Evolutionary conservation across 768 basidiomycete species (phyloP), one percentile per base, ranked within the genome.

Genomic region (Boletus sp.): DNA sequence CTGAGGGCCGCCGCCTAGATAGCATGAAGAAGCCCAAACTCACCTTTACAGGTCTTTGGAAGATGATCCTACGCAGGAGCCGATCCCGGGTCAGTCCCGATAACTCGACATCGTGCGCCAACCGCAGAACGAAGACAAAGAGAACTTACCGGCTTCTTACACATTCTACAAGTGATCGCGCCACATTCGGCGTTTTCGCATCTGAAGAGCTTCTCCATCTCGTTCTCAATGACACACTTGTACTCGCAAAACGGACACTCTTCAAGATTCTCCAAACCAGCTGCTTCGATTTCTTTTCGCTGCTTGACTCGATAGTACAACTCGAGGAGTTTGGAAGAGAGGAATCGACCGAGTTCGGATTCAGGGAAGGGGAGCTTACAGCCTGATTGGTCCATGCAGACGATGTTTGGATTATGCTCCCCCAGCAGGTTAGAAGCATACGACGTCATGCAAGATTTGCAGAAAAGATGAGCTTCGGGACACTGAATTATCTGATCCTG

Each of bases 191-290:
- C 75, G 53, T 82, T 83, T 54, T 79, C 74, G 52, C 80, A 82
- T 58, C 75, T 64, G 51, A 79, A 77, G 30, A 91, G 70, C 66
- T 80, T 85, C 65, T 90, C 88, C 47, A 81, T 73, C 35, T 68
- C 69, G 50, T 85, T 79, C 49, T 89, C 89, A 50, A 91, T 84
- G n/a, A 89, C 82, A 60, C 84, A 85, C 54, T 84, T 88, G 74
- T 82, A 97, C 40, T 93, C 90, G 72, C 94, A 97, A 59, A 87
- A 90, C 5, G 94, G 94, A 67, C 94, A 97, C 61, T 88, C 88
- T 68, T 94, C 93, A 13, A 96, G 75, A 5, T 83, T 84, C 43
- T 90, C 90, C 34, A 97, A 65, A 2, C 78, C 83, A 17, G 93
- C 93, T 0, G 79, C 82, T 53, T 87, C 83, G 32, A 96, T 82